These are phyloP conservation scores for Pseudogymnoascus sp. DNA, from an alignment of 2,329 filamentous ascomycete genomes.

Conservation along the genomic window DNA sequence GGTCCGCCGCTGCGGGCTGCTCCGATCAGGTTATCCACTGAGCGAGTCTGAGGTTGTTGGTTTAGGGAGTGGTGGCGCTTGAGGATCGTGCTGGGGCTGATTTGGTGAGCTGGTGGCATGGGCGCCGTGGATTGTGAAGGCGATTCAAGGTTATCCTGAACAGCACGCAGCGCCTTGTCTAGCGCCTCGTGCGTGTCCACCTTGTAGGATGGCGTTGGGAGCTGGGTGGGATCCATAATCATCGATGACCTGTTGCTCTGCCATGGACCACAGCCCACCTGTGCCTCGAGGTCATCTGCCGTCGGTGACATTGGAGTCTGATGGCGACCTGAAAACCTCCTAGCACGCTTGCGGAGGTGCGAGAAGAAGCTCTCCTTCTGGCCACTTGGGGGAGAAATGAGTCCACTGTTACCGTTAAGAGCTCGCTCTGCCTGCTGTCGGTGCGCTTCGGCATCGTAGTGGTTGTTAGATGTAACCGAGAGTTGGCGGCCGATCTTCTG, in stretches of 20 bases:
- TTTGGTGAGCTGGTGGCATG: conserved; percentile 45
- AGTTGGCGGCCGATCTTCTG: conserved; percentile 95
- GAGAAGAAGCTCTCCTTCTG: conserved; percentile 98
- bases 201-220: conserved; percentile 41
- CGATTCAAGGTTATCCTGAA: conserved; percentile 41
- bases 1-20: conserved; percentile 47
- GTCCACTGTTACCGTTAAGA: conserved; percentile 69
- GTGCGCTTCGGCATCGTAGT: conserved; percentile 83
- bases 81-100: conserved; percentile 42
- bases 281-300: conserved; percentile 84
- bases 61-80: conserved; percentile 59
- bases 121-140: conserved; percentile 30
- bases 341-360: conserved; percentile 84
- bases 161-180: conserved; percentile 48
- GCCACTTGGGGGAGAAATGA: conserved; percentile 66
- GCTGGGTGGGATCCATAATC: conserved; percentile 51
- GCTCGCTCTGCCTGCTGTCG: conserved; percentile 86
- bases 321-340: conserved; percentile 84
- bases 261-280: conserved; percentile 86
- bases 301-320: conserved; percentile 70
- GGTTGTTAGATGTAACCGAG: conserved; percentile 85
- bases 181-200: conserved; percentile 51
- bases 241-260: conserved; percentile 77
- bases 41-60: conserved; percentile 42
- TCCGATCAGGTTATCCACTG: conserved; percentile 53